These are phyloP conservation scores for Pythium folliculosum DNA, from an alignment of 352 stramenopile species.

Conservation along the genomic window DNA sequence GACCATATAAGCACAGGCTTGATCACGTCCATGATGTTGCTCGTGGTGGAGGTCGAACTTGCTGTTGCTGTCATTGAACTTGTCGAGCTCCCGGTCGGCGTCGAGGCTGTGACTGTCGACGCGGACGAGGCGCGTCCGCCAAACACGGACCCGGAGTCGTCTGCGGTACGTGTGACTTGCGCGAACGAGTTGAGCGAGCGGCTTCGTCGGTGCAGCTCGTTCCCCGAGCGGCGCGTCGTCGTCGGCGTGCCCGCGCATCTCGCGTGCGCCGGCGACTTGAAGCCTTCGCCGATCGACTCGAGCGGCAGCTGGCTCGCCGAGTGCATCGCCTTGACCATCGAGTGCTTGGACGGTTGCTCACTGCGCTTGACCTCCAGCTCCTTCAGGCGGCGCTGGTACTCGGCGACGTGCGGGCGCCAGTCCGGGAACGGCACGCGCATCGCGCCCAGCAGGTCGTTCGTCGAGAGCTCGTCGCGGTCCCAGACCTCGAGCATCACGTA, in stretches of 20 bases:
- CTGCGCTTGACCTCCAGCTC: slow-evolving; percentile 12
- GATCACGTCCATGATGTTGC: slow-evolving; percentile 37
- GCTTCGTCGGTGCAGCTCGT: slow-evolving; percentile 26
- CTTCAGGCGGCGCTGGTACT: slow-evolving; percentile 40
- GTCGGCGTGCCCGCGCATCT: slow-evolving; percentile 11
- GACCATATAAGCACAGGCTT: slow-evolving; percentile 76
- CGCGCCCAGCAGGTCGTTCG: slow-evolving; percentile 66
- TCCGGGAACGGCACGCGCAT: slow-evolving; percentile 74
- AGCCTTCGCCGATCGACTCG: slow-evolving; percentile 30
- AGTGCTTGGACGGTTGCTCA: slow-evolving; percentile 3
- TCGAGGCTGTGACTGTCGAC: slow-evolving; percentile 12
- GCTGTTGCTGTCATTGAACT: not conserved
- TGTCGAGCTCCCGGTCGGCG: slow-evolving; percentile 7
- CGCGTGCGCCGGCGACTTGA: slow-evolving; percentile 39
- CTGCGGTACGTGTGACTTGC: not conserved
- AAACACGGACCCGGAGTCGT: slow-evolving; percentile 13
- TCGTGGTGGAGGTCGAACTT: not conserved
- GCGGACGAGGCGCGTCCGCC: slow-evolving; percentile 21
- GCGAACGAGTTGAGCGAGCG: slow-evolving; percentile 29
- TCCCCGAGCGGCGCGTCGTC: slow-evolving; percentile 5
- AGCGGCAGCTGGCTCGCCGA: slow-evolving; percentile 25
- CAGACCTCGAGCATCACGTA: slow-evolving; percentile 77
- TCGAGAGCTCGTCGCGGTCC: slow-evolving; percentile 70
- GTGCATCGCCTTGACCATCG: slow-evolving; percentile 30
- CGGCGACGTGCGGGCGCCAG: slow-evolving; percentile 52